Evolutionary conservation across 1,284 basidiomycete genomes (phyloP), one percentile per base, ranked within the genome.

Genomic region (Tilletia walkeri): DNA sequence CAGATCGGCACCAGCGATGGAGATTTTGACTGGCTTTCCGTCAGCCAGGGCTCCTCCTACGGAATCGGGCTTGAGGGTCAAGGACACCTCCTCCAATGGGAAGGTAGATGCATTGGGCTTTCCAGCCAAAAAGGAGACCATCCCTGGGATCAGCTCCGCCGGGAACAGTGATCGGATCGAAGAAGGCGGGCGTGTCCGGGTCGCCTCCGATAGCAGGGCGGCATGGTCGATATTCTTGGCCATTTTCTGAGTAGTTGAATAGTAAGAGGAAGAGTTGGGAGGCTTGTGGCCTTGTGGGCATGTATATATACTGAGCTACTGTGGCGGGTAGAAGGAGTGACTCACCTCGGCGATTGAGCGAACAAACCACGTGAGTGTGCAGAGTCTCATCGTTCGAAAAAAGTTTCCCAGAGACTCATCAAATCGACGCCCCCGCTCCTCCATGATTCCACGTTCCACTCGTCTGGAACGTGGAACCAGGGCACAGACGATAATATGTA

Each of bases 61-160:
- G 12, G 73, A 70, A 18, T 71, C 66, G 18, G 86, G 82, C 78
- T 86, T 86, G 73, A 88, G 80, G 72, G 84, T 85, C 70, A 88
- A 80, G 39, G 87, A 88, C 75, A 96, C 85, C 1, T 89, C 89
- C 6, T 89, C 89, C 84, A 98, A 91, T 0, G 95, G 95, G 85
- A 97, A 98, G 18, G 92, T 92, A 3, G 87, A 85, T n/a, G 90
- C 88, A 82, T 95, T 95, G 36, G 95, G 95, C 85, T 86, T 86
- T 47, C 88, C 88, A 10, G 87, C 87, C 30, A 86, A 81, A 71
- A 96, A 87, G 18, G 93, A 94, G 69, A 97, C 90, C 74, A 95
- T 85, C 3, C 91, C 92, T 0, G 93, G 92, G 1, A 85, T 87
- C 24, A 85, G 85, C 84, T 97, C 94, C 59, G 93, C 87, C 0